Evolutionary conservation across 495 filamentous ascomycete species (phyloP), one percentile per base, ranked within the genome.

Genomic region (Neurospora tetrasperma): DNA sequence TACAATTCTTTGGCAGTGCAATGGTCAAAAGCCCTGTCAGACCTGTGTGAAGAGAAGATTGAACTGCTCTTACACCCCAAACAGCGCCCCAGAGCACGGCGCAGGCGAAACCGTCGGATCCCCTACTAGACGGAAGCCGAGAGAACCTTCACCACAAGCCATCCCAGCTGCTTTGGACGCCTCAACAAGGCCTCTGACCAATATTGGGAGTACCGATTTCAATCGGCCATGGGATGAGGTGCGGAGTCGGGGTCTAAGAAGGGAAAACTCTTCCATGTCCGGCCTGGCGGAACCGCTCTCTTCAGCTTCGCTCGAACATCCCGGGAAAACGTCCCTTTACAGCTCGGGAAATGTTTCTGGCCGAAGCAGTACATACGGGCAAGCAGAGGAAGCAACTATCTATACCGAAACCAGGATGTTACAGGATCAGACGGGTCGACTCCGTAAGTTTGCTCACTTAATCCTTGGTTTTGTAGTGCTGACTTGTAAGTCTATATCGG

Each of bases 11-110:
- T 23, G 54, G 54, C 75, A 89, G 87, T 93, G 91, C 81, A 91
- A 93, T 81, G 91, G 91, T 70, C 79, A 88, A 72, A 87, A 87
- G 71, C 90, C 90, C 38, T 93, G 91, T 77, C 88, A 88, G 69
- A 92, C 90, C 38, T 93, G 89, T 83, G 75, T 84, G 31, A 88
- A 88, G 78, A 84, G 89, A 73, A 83, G 82, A 74, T 83, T 90
- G 74, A 84, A 83, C 11, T 88, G 86, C 73, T 73, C 81, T 42
- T 88, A 87, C 77, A 82, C 81, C n/a, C 70, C 82, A 48, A 79
- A 77, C 70, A 72, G 77, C 35, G 76, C 76, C 46, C 75, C 80
- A n/a, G 78, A 80, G 68, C 76, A 83, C 75, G 76, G 69, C 69
- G 71, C 73, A 46, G 76, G 72, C 69, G 83, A 84, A 27, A 73